A percentile compares a stretch with the other conserved stretches of the same genome.
Conservation (phyloP, 257 asterid species). For the Parsonsia alboflavescens region DNA sequence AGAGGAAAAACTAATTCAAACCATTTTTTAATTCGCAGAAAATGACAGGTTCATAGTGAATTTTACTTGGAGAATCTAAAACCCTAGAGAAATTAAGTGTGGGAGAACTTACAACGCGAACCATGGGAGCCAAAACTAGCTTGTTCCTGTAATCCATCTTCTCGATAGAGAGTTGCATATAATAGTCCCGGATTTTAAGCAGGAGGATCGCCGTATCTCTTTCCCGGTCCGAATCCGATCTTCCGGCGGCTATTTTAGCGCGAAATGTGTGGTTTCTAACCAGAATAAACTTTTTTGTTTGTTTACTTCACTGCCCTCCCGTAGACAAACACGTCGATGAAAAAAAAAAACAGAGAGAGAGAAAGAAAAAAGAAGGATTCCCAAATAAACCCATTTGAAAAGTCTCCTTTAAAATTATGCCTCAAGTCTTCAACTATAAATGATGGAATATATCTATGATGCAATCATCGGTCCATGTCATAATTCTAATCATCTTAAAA, state of each 20-base stretch:
- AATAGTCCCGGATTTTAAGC: background rate
- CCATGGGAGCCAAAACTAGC: conserved; percentile 93
- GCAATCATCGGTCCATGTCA: too few species aligned
- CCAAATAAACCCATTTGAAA: too few species aligned
- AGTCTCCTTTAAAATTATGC: too few species aligned
- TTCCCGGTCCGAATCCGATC: background rate
- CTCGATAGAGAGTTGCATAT: background rate
- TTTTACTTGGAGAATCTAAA: background rate
- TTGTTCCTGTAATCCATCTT: conserved; percentile 66
- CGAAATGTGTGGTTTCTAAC: background rate
- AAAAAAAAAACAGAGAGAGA: too few species aligned
- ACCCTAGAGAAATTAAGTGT: background rate
- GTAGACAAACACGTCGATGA: too few species aligned
- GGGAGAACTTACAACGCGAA: conserved; percentile 63
- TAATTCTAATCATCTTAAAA: too few species aligned
- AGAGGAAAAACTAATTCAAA: background rate
- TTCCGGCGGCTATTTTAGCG: background rate
- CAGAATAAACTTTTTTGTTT: background rate
- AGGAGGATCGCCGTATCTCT: background rate
- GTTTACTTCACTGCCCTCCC: too few species aligned
- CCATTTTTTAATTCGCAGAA: background rate
- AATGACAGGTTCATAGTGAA: background rate
- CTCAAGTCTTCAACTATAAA: too few species aligned
- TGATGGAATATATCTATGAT: too few species aligned
- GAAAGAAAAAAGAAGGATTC: too few species aligned